Conservation (phyloP, 2,329 filamentous ascomycete genomes). For the Rugonectria rugulosa region DNA sequence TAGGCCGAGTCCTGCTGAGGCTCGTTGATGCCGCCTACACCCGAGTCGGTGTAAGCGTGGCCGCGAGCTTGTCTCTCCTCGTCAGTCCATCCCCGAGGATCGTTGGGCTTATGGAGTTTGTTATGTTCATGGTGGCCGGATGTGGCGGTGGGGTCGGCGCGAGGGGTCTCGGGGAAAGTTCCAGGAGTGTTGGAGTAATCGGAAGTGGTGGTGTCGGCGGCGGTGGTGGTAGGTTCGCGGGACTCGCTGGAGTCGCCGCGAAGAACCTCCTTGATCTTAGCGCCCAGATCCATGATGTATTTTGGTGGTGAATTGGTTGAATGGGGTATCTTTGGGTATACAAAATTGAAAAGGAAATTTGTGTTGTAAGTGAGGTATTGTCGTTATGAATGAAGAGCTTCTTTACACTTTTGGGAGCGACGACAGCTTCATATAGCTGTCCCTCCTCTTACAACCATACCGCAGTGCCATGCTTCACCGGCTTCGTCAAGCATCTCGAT, state of each 20-base stretch:
- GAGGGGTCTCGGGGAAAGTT: constrained; percentile 20
- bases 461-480: not conserved
- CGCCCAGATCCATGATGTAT: not conserved
- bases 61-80: constrained; percentile 4
- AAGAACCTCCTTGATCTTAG: not conserved
- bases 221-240: not conserved
- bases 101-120: constrained; percentile 32
- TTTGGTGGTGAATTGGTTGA: not conserved
- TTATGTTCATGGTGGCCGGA: constrained; percentile 23
- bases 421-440: not conserved
- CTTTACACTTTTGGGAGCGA: not conserved
- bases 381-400: not conserved
- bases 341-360: not conserved
- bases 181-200: constrained; percentile 25
- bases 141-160: constrained; percentile 11
- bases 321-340: too few relatives aligned
- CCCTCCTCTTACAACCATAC: too few relatives aligned
- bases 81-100: constrained; percentile 26
- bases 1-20: not conserved
- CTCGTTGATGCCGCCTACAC: constrained; percentile 18
- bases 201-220: not conserved
- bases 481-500: not conserved
- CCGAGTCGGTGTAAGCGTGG: constrained; percentile 27
- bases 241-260: not conserved
- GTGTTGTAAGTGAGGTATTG: not conserved